Evolutionary conservation across 208 protist genomes (phyloP), one percentile per base, ranked within the genome.

Genomic region (Trypanosoma conorhini): DNA sequence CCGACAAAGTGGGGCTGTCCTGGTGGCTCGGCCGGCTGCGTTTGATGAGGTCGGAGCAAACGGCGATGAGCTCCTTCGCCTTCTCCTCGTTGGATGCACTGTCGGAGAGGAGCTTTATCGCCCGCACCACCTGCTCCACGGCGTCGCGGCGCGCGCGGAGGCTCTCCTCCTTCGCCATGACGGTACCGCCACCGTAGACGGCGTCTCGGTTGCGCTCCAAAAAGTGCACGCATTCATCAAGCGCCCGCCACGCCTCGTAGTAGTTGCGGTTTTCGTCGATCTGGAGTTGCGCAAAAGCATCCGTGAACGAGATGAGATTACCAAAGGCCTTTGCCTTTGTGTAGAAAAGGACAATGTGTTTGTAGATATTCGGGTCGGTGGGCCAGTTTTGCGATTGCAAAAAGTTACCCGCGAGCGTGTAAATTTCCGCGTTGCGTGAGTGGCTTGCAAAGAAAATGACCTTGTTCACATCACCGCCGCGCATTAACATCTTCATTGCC

Each of bases 191-290:
- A 46, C 26, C 46, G 44, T 54, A 57, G 2, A 67, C n/a, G 19
- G 62, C 69, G 35, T 63, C 42, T 30, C 60, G 65, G n/a, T 77
- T 74, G 42, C 89, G 88, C 28, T 87, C 82, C 31, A 96, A 31
- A 38, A 85, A 52, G 8, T 79, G 72, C 10, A 88, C 62, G 62
- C 93, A 91, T 74, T 98, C 94, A 72, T 93, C 80, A 54, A 98
- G 22, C n/a, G 85, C 82, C 35, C 67, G 70, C 67, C 97, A 87
- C 17, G 95, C 98, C 62, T 95, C 96, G 15, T 88, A 82, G 81
- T 99, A 99, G 82, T 98, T 89, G 28, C 96, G 86, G 81, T 98
- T 92, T 69, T 99, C 98, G 69, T 99, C 98, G 62, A 99, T 98
- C 50, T 99, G 94, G 42, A 98, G 44, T 77, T 98, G 95, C 26